Base-by-base conservation (phyloP, 306 rosid genomes). In the Rosa persica region DNA sequence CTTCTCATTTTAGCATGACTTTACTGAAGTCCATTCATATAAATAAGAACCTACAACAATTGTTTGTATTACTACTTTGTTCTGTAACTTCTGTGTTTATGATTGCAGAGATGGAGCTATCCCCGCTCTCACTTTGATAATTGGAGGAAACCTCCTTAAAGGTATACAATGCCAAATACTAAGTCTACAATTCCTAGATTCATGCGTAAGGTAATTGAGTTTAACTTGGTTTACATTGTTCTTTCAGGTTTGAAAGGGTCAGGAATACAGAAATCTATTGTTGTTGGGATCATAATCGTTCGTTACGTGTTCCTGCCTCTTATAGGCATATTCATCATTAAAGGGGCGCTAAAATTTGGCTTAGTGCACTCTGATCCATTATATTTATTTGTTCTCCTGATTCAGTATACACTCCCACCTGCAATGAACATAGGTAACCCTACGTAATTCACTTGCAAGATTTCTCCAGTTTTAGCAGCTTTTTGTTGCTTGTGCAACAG, bases 101-200 rank as follows among this genome's bases (percentile, higher is more conserved):
- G 54, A 72, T 49, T 86, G 75, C 88, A 91, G 98, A 67, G 88
- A 93, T 4, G 97, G 91, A 54, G 87, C 93, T 51, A 80, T 93
- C 67, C 98, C 97, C 75, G 60, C 86, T 36, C 79, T 89, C 46
- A 90, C 98, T 8, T 92, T 93, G 57, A 85, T 93, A 60, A 48
- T 93, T 62, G 98, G 98, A 76, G 95, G 95, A 80, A 93, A 93
- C 88, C 97, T 88, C 71, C 85, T 91, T n/a, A 91, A 66, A 85
- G 98, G 98, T 89, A 74, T 44, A 13, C 67, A 64, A 15, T 64
- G 43, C 69, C 43, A 64, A 6, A 34, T 30, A 12, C 42, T 23
- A 11, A 30, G 19, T 61, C 42, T 11, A 68, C 19, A n/a, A 20
- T 25, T 5, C 22, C 1, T 39, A 42, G 44, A 42, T 42, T 42